Percentiles rank a stretch among this genome's conserved stretches.
Evolutionary conservation across 371 early-diverging fungal genomes (phyloP).

Genomic region (Mortierella sp.): DNA sequence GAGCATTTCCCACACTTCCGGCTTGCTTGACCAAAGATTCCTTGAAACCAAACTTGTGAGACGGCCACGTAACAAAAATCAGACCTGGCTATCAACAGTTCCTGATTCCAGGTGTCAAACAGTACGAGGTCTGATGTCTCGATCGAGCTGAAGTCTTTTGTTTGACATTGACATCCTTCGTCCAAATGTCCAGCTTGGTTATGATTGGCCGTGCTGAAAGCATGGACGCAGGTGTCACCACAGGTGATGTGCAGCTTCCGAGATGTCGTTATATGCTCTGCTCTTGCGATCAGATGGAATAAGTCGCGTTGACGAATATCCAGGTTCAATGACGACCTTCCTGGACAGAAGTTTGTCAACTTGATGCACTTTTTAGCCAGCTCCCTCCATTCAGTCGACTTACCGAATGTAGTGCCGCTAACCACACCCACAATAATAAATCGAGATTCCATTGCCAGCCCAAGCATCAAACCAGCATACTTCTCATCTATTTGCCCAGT

Average conservation of each 20-base stretch:
- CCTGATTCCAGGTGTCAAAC: constrained; percentile 15
- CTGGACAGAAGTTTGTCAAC: constrained; percentile 22
- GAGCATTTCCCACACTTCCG: constrained; percentile 23
- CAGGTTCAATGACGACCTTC: background rate
- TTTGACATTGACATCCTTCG: constrained; percentile 17
- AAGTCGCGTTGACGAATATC: constrained; percentile 8
- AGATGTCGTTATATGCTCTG: constrained; percentile 13
- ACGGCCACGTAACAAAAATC: constrained; percentile 18
- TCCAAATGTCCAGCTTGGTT: constrained; percentile 15
- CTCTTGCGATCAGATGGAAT: constrained; percentile 25
- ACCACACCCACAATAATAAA: no score
- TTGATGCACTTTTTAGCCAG: constrained; percentile 5
- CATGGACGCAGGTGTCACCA: constrained; percentile 16
- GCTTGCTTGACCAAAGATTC: constrained; percentile 22
- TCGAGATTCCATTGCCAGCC: constrained; percentile 7
- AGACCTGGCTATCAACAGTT: background rate
- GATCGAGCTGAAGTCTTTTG: constrained; percentile 11
- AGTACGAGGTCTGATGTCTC: constrained; percentile 21
- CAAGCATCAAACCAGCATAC: background rate
- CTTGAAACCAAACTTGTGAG: constrained; percentile 30
- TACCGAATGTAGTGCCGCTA: no score
- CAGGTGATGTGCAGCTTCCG: constrained; percentile 20
- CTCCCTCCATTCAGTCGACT: constrained; percentile 6
- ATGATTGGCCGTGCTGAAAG: background rate
- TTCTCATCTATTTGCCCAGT: background rate